These are phyloP conservation scores for Aspergillus aculeatus DNA, from an alignment of 2,329 filamentous ascomycete genomes.

Conservation along the genomic window DNA sequence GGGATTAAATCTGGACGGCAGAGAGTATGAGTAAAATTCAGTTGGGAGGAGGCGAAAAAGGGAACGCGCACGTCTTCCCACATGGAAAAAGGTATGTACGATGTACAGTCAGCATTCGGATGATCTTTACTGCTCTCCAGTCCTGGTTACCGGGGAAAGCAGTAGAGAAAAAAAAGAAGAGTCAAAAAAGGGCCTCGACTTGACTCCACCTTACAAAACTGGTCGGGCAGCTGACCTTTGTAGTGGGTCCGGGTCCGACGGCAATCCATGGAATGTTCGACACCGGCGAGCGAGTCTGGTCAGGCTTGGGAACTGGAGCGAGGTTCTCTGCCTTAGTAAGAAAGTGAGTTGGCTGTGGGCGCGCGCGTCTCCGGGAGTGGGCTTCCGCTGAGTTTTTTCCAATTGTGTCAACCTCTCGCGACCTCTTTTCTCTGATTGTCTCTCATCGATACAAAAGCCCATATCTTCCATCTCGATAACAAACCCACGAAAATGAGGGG, in stretches of 20 bases:
- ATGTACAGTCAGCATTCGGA: neutral
- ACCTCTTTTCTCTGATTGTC: neutral
- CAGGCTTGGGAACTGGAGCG: neutral
- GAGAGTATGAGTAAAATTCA: neutral
- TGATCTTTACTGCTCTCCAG: neutral
- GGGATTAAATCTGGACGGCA: too few species aligned
- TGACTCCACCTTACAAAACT: slow-evolving; percentile 18
- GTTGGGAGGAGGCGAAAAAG: neutral
- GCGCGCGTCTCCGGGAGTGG: neutral
- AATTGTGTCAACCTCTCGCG: neutral
- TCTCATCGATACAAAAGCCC: neutral
- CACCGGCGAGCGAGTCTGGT: slow-evolving; percentile 8
- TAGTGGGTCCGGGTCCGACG: slow-evolving; percentile 17
- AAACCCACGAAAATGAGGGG: neutral
- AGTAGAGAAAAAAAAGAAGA: neutral
- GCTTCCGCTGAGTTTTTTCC: neutral
- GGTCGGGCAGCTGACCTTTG: slow-evolving; percentile 18
- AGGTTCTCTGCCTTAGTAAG: neutral
- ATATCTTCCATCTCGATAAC: neutral
- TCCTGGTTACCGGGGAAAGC: neutral
- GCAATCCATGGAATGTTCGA: slow-evolving; percentile 23
- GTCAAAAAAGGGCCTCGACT: slow-evolving; percentile 4
- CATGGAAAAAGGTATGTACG: neutral
- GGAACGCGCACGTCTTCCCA: neutral
- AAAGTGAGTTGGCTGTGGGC: too few species aligned